A percentile compares a stretch with the other conserved stretches of the same genome.
Evolutionary conservation across 192 early-diverging fungal species (phyloP).

Genomic region (Coemansia sp.): DNA sequence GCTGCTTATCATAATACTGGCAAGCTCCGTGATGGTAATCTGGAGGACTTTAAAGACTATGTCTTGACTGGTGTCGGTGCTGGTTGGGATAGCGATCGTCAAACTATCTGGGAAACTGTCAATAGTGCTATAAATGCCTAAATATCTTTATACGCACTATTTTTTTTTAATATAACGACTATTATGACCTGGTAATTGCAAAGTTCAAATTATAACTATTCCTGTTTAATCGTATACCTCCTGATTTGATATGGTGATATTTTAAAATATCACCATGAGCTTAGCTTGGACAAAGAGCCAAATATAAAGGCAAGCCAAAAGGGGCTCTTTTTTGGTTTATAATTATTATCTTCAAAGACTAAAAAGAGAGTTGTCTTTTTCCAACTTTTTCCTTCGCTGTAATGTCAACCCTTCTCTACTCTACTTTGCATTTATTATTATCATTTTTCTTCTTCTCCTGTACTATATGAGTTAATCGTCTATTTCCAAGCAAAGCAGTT

Average conservation of each 20-base stretch:
- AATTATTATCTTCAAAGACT: background rate
- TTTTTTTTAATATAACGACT: background rate
- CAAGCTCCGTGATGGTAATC: slow-evolving; percentile 34
- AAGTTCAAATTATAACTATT: background rate
- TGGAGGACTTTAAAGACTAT: slow-evolving; percentile 43
- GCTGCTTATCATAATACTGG: slow-evolving; percentile 23
- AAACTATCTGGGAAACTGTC: slow-evolving; percentile 27
- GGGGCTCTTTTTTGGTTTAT: background rate
- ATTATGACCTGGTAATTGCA: background rate
- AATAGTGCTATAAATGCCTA: slow-evolving; percentile 24
- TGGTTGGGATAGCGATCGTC: slow-evolving; percentile 17
- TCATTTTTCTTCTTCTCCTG: background rate
- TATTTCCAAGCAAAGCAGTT: background rate
- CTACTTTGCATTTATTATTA: background rate
- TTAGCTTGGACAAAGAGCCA: background rate
- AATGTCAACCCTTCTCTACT: background rate
- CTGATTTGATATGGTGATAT: background rate
- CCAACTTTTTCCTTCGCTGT: background rate
- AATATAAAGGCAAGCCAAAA: background rate
- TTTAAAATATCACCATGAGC: background rate
- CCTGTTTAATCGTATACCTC: background rate
- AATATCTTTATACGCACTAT: background rate
- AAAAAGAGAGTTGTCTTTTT: background rate
- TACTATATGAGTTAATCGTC: background rate
- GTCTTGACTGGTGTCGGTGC: slow-evolving; percentile 30